Percentiles rank a stretch among this genome's conserved stretches.
phyloP scores from a whole-genome alignment of 129 eudicot species.

The Smallanthus sonchifolius region DNA sequence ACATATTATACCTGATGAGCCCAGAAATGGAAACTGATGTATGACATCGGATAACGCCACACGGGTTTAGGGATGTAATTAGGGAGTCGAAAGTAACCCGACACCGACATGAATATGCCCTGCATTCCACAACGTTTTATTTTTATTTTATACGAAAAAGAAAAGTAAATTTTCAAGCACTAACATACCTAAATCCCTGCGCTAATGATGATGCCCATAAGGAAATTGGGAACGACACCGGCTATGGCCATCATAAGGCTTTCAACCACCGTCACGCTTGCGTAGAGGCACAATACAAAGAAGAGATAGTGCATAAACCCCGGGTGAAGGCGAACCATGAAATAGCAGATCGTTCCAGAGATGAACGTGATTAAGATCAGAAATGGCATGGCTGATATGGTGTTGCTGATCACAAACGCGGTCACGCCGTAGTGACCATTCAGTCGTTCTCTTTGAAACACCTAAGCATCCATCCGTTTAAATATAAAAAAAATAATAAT shows the following conservation, averaged over 20 bases:
- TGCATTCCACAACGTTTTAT: slow-evolving; percentile 6
- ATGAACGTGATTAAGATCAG: slow-evolving; percentile 75
- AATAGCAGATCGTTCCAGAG: slow-evolving; percentile 91
- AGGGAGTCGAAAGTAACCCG: slow-evolving; percentile 97
- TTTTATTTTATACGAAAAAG: no score
- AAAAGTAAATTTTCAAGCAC: no score
- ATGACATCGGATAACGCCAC: slow-evolving; percentile 99
- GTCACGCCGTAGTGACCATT: slow-evolving; percentile 96
- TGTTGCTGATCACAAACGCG: slow-evolving; percentile 94
- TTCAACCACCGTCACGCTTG: slow-evolving; percentile 98
- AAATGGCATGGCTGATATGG: slow-evolving; percentile 93
- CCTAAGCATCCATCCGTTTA: slow-evolving; percentile 33
- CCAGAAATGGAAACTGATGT: slow-evolving; percentile 98
- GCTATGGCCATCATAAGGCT: slow-evolving; percentile 99
- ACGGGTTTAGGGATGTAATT: slow-evolving; percentile 93
- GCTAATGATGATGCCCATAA: slow-evolving; percentile 97
- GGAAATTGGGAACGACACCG: slow-evolving; percentile 93
- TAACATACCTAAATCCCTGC: slow-evolving; percentile 90
- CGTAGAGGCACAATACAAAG: slow-evolving; percentile 92
- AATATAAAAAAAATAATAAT: no score
- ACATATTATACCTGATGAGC: slow-evolving; percentile 74
- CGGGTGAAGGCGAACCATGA: slow-evolving; percentile 89
- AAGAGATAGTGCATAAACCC: slow-evolving; percentile 83
- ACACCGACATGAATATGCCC: slow-evolving; percentile 97
- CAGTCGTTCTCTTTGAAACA: slow-evolving; percentile 89